Percentiles rank a stretch among this genome's conserved stretches.
Evolutionary conservation across 148 eudicot species (phyloP).

Genomic region (Vaccinium corymbosum): DNA sequence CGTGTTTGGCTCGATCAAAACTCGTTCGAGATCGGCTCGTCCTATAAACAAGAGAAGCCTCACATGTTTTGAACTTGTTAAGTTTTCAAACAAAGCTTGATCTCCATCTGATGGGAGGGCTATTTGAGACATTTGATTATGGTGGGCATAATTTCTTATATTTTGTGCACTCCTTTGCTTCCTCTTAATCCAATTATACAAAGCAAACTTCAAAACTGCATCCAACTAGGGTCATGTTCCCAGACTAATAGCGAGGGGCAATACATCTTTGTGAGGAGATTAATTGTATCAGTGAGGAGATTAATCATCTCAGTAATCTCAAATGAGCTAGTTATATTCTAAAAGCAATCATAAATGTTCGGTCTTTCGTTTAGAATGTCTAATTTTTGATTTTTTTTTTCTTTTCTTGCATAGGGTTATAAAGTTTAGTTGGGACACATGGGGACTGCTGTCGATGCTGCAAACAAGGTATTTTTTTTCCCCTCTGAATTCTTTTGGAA

Average conservation of each 20-base stretch:
- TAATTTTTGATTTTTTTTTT: background rate
- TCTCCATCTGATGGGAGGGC: background rate
- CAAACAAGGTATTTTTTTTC: slow-evolving; percentile 16
- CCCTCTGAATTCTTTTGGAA: background rate
- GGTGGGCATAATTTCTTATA: background rate
- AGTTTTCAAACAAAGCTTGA: too few relatives aligned
- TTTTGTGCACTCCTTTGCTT: slow-evolving; percentile 4
- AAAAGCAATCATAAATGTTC: background rate
- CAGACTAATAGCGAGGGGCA: background rate
- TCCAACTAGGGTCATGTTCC: background rate
- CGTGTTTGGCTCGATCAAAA: too few relatives aligned
- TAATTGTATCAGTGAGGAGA: too few relatives aligned
- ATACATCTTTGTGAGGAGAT: background rate
- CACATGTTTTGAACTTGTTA: too few relatives aligned
- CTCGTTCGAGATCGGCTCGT: too few relatives aligned
- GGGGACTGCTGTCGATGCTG: slow-evolving; percentile 25
- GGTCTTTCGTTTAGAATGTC: background rate
- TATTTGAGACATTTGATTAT: slow-evolving; percentile 2
- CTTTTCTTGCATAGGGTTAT: background rate
- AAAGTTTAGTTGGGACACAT: slow-evolving; percentile 9
- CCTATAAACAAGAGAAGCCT: too few relatives aligned
- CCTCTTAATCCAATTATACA: background rate
- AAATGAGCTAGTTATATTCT: too few relatives aligned
- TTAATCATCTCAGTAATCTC: too few relatives aligned
- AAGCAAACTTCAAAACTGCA: background rate